phyloP scores from a whole-genome alignment of 257 asterid genomes.

The Echites panduratus region DNA sequence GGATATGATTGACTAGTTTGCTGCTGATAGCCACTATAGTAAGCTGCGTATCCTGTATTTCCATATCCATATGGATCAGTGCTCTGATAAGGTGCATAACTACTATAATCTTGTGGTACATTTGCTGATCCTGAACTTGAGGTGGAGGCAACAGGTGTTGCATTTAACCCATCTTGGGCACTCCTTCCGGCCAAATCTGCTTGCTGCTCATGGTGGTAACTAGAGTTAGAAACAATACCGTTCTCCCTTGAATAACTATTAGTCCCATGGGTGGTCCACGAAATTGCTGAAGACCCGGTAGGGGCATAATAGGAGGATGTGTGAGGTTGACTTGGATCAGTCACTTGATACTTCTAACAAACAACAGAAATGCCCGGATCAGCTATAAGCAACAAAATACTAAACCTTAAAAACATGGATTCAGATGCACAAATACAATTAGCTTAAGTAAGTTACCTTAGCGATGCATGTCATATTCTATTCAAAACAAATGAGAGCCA shows the following conservation, averaged over 20 bases:
- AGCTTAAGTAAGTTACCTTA: neutral
- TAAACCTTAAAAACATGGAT: neutral
- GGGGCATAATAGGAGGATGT: constrained; percentile 51
- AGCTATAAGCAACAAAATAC: constrained; percentile 14
- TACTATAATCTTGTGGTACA: constrained; percentile 59
- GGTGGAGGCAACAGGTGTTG: constrained; percentile 44
- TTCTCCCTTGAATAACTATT: constrained; percentile 53
- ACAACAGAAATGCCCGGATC: constrained; percentile 11
- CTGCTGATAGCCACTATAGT: constrained; percentile 61
- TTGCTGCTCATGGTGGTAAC: constrained; percentile 49
- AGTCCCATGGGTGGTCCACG: constrained; percentile 56
- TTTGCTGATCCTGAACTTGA: constrained; percentile 64
- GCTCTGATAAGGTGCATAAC: constrained; percentile 57
- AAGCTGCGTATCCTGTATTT: constrained; percentile 58
- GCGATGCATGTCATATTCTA: too few species aligned
- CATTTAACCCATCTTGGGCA: constrained; percentile 53
- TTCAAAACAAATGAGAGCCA: neutral
- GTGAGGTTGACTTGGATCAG: constrained; percentile 49
- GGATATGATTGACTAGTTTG: constrained; percentile 65
- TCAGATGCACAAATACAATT: neutral
- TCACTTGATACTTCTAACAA: constrained; percentile 53
- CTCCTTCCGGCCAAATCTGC: constrained; percentile 37
- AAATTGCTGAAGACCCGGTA: constrained; percentile 44
- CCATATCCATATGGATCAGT: constrained; percentile 71
- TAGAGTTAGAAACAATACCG: constrained; percentile 51